Evolutionary conservation across 106 monocot genomes (phyloP).

Genomic region (Dioscorea dumetorum): DNA sequence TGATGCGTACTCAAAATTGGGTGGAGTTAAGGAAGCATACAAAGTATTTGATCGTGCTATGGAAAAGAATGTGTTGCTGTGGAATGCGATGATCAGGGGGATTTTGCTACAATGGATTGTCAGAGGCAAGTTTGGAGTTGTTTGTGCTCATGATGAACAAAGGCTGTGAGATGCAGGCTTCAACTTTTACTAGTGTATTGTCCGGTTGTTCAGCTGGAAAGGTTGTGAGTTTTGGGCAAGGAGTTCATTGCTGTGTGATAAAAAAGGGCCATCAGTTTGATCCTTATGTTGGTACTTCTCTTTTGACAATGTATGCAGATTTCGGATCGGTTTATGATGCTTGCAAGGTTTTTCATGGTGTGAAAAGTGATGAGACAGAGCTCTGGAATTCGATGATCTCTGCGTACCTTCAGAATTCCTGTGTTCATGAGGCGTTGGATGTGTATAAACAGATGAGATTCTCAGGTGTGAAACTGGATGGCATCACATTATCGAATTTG

Average conservation of each 20-base stretch:
- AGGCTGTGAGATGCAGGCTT: conserved; percentile 2
- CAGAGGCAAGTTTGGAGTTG: conserved; percentile 31
- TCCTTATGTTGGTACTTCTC: conserved; percentile 24
- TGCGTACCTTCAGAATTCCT: conserved; percentile 10
- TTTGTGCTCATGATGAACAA: conserved; percentile 22
- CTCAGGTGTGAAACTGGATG: conserved; percentile 14
- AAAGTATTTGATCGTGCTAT: conserved; percentile 9
- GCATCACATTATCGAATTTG: conserved; percentile 23
- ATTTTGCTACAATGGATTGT: conserved; percentile 17
- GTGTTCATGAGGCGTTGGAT: conserved; percentile 15
- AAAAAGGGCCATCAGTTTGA: conserved; percentile 28
- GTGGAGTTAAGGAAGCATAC: neutral
- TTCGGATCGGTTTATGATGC: conserved; percentile 12
- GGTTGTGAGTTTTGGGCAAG: conserved; percentile 17
- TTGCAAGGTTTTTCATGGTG: conserved; percentile 10
- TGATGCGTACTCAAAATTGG: conserved; percentile 19
- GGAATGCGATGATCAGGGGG: conserved; percentile 28
- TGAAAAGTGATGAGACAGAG: conserved; percentile 9
- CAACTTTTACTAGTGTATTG: conserved; percentile 20
- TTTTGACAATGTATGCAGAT: conserved; percentile 23
- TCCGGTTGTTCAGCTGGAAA: conserved; percentile 10
- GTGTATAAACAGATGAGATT: conserved; percentile 19
- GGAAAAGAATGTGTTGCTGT: conserved; percentile 11
- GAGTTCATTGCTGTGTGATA: conserved; percentile 25
- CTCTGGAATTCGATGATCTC: conserved; percentile 48